Percentiles rank a stretch among this genome's conserved stretches.
These are phyloP conservation scores for Samsoniella hepiali DNA, from an alignment of 2,329 filamentous ascomycete species.

Conservation along the genomic window DNA sequence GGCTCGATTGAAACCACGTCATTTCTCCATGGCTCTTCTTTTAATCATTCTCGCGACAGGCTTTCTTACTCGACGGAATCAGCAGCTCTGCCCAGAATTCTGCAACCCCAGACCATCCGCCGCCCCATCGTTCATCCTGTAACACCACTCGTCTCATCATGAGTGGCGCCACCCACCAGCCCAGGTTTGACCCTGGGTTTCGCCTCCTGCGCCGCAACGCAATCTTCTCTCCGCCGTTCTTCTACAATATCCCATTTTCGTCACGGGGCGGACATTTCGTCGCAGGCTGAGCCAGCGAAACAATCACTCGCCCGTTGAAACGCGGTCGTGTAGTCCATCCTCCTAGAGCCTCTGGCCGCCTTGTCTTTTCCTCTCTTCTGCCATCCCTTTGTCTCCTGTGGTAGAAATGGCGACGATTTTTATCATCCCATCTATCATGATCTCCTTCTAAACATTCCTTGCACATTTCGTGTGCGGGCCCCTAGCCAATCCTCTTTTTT, in stretches of 20 bases:
- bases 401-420: not conserved
- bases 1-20: not conserved
- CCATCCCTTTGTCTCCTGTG: not conserved
- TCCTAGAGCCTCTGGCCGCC: not conserved
- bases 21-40: not conserved
- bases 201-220: conserved; percentile 7
- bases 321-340: not conserved
- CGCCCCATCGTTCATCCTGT: conserved; percentile 9
- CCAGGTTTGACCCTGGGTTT: conserved; percentile 16
- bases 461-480: conserved; percentile 1
- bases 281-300: conserved; percentile 9
- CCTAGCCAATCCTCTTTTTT: not conserved
- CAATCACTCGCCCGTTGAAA: conserved; percentile 9
- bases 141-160: conserved; percentile 13
- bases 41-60: not conserved
- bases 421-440: conserved; percentile 14
- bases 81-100: not conserved
- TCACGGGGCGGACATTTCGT: not conserved
- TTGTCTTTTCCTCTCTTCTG: not conserved
- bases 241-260: not conserved
- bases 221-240: not conserved
- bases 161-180: conserved; percentile 6
- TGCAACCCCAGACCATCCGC: not conserved
- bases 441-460: not conserved
- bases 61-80: not conserved